These are phyloP conservation scores for Seiridium unicorne DNA, from an alignment of 2,329 filamentous ascomycete genomes.

Conservation along the genomic window DNA sequence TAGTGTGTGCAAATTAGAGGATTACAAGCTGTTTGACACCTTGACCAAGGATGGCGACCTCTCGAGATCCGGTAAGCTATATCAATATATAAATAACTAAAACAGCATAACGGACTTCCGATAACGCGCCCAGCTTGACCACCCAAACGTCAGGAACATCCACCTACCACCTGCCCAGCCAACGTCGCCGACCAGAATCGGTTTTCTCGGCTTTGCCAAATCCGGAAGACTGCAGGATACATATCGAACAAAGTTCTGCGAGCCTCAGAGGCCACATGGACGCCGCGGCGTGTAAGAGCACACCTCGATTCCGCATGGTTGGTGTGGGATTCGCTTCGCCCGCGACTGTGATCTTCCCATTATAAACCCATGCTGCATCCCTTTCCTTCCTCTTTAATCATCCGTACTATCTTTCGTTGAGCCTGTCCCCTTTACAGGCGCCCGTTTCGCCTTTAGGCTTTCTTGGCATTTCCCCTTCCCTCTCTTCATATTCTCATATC, in stretches of 20 bases:
- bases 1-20: too few relatives aligned
- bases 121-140: neutral
- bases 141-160: neutral
- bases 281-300: neutral
- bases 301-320: neutral
- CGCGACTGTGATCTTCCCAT: neutral
- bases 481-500: neutral
- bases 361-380: conserved; percentile 3
- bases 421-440: neutral
- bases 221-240: neutral
- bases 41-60: too few relatives aligned
- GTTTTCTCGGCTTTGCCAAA: neutral
- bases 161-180: neutral
- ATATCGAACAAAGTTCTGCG: neutral
- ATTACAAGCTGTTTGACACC: too few relatives aligned
- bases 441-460: neutral
- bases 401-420: neutral
- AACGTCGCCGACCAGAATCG: neutral
- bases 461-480: neutral
- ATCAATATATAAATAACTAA: neutral
- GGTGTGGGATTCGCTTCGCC: neutral
- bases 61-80: too few relatives aligned
- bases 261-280: neutral
- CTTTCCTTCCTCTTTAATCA: neutral
- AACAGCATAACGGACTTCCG: neutral